Evolutionary conservation across 2,329 filamentous ascomycete genomes (phyloP).

Genomic region (Phialophora macrospora): DNA sequence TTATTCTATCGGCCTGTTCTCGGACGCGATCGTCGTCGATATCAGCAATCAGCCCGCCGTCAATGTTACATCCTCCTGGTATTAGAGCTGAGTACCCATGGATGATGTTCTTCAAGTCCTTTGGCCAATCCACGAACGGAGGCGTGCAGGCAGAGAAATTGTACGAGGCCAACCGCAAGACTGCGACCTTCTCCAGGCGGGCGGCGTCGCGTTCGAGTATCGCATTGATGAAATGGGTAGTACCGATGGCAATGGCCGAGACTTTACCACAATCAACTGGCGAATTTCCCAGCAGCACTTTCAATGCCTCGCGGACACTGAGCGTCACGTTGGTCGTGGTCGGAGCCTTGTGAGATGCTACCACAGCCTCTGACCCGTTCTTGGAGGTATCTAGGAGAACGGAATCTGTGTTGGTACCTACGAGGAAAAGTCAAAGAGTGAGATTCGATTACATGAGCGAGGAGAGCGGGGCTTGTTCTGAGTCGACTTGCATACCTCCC

Average conservation of each 20-base stretch:
- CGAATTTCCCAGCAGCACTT: slow-evolving; percentile 46
- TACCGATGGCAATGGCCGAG: slow-evolving; percentile 57
- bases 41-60: slow-evolving; percentile 54
- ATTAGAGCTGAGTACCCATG: slow-evolving; percentile 55
- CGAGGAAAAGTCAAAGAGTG: background rate
- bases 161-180: slow-evolving; percentile 55
- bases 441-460: background rate
- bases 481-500: background rate
- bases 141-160: slow-evolving; percentile 41
- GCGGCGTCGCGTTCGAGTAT: slow-evolving; percentile 57
- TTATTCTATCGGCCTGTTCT: slow-evolving; percentile 52
- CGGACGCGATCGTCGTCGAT: slow-evolving; percentile 44
- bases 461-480: background rate
- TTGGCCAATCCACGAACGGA: slow-evolving; percentile 57
- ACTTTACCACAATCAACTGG: slow-evolving; percentile 44
- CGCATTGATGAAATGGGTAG: slow-evolving; percentile 58
- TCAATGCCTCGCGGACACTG: slow-evolving; percentile 49
- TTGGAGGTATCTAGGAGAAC: slow-evolving; percentile 34
- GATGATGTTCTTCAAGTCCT: slow-evolving; percentile 52
- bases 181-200: slow-evolving; percentile 58
- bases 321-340: slow-evolving; percentile 50
- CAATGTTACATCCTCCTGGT: slow-evolving; percentile 56
- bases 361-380: slow-evolving; percentile 45
- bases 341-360: slow-evolving; percentile 46
- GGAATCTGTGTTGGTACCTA: slow-evolving; percentile 33